These are phyloP conservation scores for Flaveria ramosissima DNA, from an alignment of 129 eudicot genomes.

Conservation along the genomic window DNA sequence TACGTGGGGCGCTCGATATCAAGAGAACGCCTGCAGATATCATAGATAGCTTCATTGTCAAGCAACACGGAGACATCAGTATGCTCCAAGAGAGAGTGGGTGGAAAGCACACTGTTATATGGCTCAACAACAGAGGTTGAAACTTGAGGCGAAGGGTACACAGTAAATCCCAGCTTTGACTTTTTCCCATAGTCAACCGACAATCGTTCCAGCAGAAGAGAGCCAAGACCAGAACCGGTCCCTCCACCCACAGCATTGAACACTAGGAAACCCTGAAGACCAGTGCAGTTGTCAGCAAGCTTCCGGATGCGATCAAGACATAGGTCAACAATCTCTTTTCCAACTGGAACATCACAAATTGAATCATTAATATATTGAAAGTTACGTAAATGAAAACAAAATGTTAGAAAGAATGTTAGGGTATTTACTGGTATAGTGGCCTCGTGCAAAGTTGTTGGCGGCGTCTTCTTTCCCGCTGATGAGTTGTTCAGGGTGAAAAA, in stretches of 20 bases:
- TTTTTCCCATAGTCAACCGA: constrained; percentile 81
- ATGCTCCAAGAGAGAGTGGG: constrained; percentile 19
- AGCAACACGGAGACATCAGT: constrained; percentile 19
- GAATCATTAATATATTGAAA: neutral
- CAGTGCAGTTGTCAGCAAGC: constrained; percentile 22
- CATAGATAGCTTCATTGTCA: constrained; percentile 27
- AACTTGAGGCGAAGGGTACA: constrained; percentile 20
- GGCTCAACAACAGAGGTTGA: constrained; percentile 16
- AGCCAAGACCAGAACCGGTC: constrained; percentile 74
- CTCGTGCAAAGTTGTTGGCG: constrained; percentile 15
- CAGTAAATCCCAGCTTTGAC: constrained; percentile 29
- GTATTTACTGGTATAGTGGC: constrained; percentile 14
- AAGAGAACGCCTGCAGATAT: constrained; percentile 18
- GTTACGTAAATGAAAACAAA: neutral
- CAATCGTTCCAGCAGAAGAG: constrained; percentile 65
- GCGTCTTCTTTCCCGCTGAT: constrained; percentile 20
- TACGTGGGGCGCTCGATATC: constrained; percentile 8
- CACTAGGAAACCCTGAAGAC: constrained; percentile 14
- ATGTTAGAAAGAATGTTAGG: neutral
- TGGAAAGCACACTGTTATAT: constrained; percentile 19
- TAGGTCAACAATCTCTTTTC: constrained; percentile 16
- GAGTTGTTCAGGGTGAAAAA: constrained; percentile 19
- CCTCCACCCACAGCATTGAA: constrained; percentile 60
- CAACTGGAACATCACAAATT: neutral
- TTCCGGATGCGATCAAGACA: constrained; percentile 14